Base-by-base conservation (phyloP, 176 grass and related monocot species). In the Panicum miliaceum region DNA sequence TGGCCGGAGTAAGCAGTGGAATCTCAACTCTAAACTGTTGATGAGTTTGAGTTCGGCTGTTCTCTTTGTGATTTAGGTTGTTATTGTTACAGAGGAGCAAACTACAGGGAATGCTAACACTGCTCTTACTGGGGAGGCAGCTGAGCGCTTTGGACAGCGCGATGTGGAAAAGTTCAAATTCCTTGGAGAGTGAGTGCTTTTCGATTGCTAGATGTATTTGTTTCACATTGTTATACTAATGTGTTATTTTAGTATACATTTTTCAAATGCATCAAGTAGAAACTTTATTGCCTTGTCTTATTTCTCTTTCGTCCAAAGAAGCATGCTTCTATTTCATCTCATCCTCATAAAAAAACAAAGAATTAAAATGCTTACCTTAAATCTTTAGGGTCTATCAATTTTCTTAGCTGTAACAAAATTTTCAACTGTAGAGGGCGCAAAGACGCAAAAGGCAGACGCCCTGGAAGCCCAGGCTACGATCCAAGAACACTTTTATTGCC, bases 131-230 rank as follows among this genome's bases (percentile, higher is more conserved):
- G 89, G 89, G 76, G 95, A 97, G 46, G 77, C 83, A 15, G 85
- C 96, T 9, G 91, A 92, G 82, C 84, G 89, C 54, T 98, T 98
- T 85, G 96, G 85, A 38, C 83, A 85, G 66, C 84, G 96, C 20
- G 92, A 98, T 82, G 82, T 15, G 12, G 89, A 95, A 51, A 98
- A 90, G 52, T 98, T 98, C 78, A 92, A 72, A 66, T 98, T 98
- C 60, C 87, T 98, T 41, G 81, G 76, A 76, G 87, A 83, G 96
- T 98, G 83, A 95, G 96, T 89, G 81, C 35, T 71, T 47, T 35
- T 18, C 4, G 18, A 27, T 3, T 76, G 26, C 47, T 84, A 65
- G 32, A 43, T 72, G 68, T 3, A 66, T 51, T 50, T n/a, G 8
- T 78, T 63, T 52, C 35, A 68, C 60, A 25, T 45, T 36, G 11